These are phyloP conservation scores for Monilinia vaccinii-corymbosi DNA, from an alignment of 2,329 filamentous ascomycete species.

Conservation along the genomic window DNA sequence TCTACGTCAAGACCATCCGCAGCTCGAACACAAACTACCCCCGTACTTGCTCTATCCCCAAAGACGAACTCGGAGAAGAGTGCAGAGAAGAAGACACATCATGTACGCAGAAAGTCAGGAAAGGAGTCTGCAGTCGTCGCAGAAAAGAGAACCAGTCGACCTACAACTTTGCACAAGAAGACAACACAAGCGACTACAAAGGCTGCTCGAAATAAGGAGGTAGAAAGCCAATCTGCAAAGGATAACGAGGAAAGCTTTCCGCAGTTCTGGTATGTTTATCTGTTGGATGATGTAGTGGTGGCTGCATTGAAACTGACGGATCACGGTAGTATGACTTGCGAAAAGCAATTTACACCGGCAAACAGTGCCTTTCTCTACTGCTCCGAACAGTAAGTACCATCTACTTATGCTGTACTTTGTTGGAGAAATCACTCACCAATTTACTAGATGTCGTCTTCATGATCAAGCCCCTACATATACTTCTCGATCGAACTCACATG, in stretches of 20 bases:
- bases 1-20: conserved; percentile 23
- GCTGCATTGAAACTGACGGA: conserved; percentile 18
- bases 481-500: conserved; percentile 17
- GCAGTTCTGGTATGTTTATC: conserved; percentile 47
- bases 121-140: conserved; percentile 17
- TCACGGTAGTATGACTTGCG: conserved; percentile 50
- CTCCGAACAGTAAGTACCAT: conserved; percentile 48
- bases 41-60: conserved; percentile 18
- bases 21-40: conserved; percentile 15
- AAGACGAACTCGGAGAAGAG: conserved; percentile 16
- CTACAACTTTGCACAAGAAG: conserved; percentile 16
- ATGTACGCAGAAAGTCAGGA: conserved; percentile 22
- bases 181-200: conserved; percentile 19
- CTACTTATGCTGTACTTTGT: not conserved
- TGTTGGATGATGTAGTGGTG: conserved; percentile 6
- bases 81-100: conserved; percentile 12
- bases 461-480: conserved; percentile 20
- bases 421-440: not conserved
- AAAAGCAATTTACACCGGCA: conserved; percentile 54
- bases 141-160: conserved; percentile 20
- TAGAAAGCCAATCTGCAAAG: conserved; percentile 18
- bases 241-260: conserved; percentile 55
- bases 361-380: conserved; percentile 53
- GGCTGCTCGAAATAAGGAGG: conserved; percentile 10
- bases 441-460: conserved; percentile 23